phyloP scores from a whole-genome alignment of 345 rosid genomes.

The Punica granatum region DNA sequence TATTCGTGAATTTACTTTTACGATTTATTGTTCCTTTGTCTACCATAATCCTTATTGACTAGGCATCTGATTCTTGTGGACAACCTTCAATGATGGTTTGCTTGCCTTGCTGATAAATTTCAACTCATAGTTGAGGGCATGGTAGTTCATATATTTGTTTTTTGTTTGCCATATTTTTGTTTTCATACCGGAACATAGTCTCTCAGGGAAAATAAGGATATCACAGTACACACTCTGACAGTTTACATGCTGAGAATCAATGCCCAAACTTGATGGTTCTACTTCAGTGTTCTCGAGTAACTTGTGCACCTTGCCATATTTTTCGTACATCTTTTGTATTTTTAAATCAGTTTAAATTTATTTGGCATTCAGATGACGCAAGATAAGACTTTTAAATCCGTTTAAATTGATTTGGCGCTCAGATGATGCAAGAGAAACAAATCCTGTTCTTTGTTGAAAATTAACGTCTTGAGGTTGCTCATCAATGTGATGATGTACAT shows the following conservation, averaged over 20 bases:
- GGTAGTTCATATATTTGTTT: not conserved
- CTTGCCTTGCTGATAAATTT: not conserved
- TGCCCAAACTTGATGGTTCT: not conserved
- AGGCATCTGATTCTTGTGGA: not conserved
- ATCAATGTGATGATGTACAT: not conserved
- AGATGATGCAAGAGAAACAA: not conserved
- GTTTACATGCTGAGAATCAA: not conserved
- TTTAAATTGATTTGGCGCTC: too few relatives aligned
- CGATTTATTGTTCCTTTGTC: not conserved
- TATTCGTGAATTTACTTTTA: not conserved
- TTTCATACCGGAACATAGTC: not conserved
- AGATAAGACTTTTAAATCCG: too few relatives aligned
- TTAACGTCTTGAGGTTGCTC: not conserved
- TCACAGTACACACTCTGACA: not conserved
- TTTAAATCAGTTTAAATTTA: not conserved
- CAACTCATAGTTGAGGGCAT: not conserved
- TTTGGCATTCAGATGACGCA: too few relatives aligned
- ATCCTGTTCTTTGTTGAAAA: not conserved
- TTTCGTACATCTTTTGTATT: not conserved
- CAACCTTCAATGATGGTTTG: not conserved
- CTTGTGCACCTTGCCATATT: not conserved
- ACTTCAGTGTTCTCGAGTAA: not conserved
- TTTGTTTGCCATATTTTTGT: not conserved
- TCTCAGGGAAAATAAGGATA: not conserved
- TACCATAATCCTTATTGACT: not conserved